A percentile compares a stretch with the other conserved stretches of the same genome.
Evolutionary conservation across 2,329 filamentous ascomycete species (phyloP).

Genomic region (Aspergillus sergii): DNA sequence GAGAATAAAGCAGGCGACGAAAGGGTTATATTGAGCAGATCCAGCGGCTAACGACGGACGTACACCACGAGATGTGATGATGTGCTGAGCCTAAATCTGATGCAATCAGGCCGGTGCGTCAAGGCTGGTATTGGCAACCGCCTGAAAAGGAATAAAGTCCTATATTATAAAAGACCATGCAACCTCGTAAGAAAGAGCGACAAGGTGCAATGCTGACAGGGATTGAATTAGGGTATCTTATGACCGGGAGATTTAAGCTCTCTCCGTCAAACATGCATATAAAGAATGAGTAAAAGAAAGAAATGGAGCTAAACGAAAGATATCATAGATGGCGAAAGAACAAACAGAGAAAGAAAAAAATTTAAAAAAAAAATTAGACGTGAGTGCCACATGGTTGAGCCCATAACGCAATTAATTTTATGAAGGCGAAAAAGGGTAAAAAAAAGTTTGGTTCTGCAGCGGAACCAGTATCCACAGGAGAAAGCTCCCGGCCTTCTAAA

Average conservation of each 20-base stretch:
- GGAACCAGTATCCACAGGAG: not conserved
- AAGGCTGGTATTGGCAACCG: slow-evolving; percentile 3
- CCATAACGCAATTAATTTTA: slow-evolving; percentile 1
- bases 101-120: slow-evolving; percentile 25
- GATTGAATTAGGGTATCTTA: not conserved
- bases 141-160: not conserved
- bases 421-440: slow-evolving; percentile 4
- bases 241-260: slow-evolving; percentile 1
- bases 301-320: not conserved
- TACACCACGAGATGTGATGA: slow-evolving; percentile 24
- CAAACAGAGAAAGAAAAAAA: not conserved
- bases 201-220: slow-evolving; percentile 7
- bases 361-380: not conserved
- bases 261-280: not conserved
- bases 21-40: not conserved
- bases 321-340: not conserved
- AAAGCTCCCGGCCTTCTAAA: not conserved
- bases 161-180: slow-evolving; percentile 1
- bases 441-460: slow-evolving; percentile 2
- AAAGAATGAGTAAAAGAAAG: not conserved
- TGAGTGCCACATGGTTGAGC: slow-evolving; percentile 3
- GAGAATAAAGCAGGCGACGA: not conserved
- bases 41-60: slow-evolving; percentile 16
- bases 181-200: slow-evolving; percentile 3
- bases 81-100: slow-evolving; percentile 34